These are phyloP conservation scores for Metarhizium humberi DNA, from an alignment of 2,329 filamentous ascomycete species.

Conservation along the genomic window DNA sequence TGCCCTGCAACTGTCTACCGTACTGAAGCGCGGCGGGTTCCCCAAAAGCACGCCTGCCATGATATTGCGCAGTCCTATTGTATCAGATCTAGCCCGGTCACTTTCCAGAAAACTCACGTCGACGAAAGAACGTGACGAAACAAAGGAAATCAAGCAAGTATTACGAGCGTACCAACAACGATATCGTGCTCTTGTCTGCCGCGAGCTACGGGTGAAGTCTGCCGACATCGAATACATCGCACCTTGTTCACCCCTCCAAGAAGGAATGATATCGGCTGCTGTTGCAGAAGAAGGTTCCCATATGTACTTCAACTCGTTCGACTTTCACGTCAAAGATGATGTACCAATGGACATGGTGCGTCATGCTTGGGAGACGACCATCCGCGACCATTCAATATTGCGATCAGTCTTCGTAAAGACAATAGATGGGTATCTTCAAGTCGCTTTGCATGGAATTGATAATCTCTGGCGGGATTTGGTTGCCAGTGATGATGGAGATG, in stretches of 20 bases:
- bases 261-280: constrained; percentile 72
- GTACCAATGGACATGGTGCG: constrained; percentile 40
- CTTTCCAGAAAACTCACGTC: constrained; percentile 14
- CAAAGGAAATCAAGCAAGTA: constrained; percentile 44
- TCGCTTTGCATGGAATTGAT: constrained; percentile 39
- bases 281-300: constrained; percentile 41
- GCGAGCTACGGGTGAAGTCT: constrained; percentile 38
- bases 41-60: constrained; percentile 49
- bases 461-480: constrained; percentile 34
- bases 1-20: constrained; percentile 58
- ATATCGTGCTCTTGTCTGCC: constrained; percentile 43
- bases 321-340: constrained; percentile 39
- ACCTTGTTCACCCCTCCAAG: constrained; percentile 78
- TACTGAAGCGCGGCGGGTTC: constrained; percentile 56
- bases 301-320: constrained; percentile 72
- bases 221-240: constrained; percentile 60
- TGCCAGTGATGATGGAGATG: constrained; percentile 13
- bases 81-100: constrained; percentile 36
- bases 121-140: constrained; percentile 8
- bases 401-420: constrained; percentile 66
- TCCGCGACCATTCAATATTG: constrained; percentile 51
- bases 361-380: constrained; percentile 47
- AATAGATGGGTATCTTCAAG: constrained; percentile 67
- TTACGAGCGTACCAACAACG: constrained; percentile 57
- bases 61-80: constrained; percentile 53